Percentiles rank a stretch among this genome's conserved stretches.
Conservation (phyloP, 148 eudicot species). For the Cornus controversa region DNA sequence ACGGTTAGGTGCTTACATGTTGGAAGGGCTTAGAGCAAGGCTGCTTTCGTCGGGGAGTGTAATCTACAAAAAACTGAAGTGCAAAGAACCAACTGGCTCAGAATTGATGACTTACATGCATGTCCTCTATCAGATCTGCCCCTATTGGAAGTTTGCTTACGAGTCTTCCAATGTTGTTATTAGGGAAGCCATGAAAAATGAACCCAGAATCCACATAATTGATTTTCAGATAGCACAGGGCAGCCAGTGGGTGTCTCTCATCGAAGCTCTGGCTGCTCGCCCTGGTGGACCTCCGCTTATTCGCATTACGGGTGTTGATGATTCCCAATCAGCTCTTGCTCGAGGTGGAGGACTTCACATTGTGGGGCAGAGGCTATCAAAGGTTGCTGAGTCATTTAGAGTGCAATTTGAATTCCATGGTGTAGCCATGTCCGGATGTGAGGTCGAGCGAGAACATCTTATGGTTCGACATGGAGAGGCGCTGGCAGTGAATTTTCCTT, state of each 20-base stretch:
- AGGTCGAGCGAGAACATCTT: slow-evolving; percentile 59
- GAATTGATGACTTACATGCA: slow-evolving; percentile 82
- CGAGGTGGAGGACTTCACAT: slow-evolving; percentile 79
- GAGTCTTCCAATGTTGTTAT: slow-evolving; percentile 60
- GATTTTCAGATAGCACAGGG: slow-evolving; percentile 92
- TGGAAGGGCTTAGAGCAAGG: slow-evolving; percentile 84
- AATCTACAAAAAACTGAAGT: slow-evolving; percentile 74
- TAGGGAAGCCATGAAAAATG: slow-evolving; percentile 60
- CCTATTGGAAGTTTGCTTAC: slow-evolving; percentile 78
- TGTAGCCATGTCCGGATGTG: slow-evolving; percentile 72
- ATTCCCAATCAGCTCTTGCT: slow-evolving; percentile 64
- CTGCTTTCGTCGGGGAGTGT: slow-evolving; percentile 58
- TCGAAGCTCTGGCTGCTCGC: slow-evolving; percentile 48
- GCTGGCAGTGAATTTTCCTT: slow-evolving; percentile 81
- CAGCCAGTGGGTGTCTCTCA: slow-evolving; percentile 68
- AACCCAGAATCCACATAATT: slow-evolving; percentile 67
- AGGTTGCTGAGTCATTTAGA: slow-evolving; percentile 42
- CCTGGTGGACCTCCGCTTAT: slow-evolving; percentile 74
- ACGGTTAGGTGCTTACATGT: slow-evolving; percentile 79
- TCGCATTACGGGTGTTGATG: slow-evolving; percentile 89
- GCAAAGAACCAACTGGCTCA: slow-evolving; percentile 68
- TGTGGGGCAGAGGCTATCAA: slow-evolving; percentile 49
- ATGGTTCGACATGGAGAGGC: slow-evolving; percentile 55
- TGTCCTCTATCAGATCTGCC: slow-evolving; percentile 61
- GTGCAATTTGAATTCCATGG: slow-evolving; percentile 73